These are phyloP conservation scores for Rhododendron simsii DNA, from an alignment of 148 eudicot genomes.

Conservation along the genomic window DNA sequence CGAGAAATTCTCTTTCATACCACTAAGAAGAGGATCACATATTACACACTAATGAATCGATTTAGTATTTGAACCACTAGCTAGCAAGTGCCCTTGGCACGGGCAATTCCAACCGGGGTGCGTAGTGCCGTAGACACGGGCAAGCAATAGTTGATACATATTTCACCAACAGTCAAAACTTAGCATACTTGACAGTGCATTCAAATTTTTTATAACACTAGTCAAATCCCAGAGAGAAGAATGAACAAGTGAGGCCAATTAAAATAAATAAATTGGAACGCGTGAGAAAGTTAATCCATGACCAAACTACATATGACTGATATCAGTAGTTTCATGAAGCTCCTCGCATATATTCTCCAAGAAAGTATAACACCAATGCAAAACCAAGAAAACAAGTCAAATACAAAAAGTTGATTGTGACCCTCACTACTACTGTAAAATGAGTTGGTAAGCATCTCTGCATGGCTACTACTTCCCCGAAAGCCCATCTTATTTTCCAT, in stretches of 20 bases:
- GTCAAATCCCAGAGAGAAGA: neutral
- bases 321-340: neutral
- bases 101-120: too few relatives aligned
- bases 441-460: neutral
- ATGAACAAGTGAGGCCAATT: neutral
- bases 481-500: too few relatives aligned
- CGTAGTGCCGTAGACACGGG: too few relatives aligned
- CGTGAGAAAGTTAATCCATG: conserved; percentile 7
- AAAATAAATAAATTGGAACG: neutral
- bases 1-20: too few relatives aligned
- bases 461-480: neutral
- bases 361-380: neutral
- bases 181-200: neutral
- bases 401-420: neutral
- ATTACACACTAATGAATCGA: too few relatives aligned
- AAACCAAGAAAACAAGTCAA: neutral
- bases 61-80: too few relatives aligned
- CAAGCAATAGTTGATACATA: neutral
- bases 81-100: too few relatives aligned
- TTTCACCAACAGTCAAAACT: neutral
- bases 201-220: neutral
- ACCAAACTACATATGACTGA: neutral
- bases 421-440: neutral
- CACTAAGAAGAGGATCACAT: too few relatives aligned
- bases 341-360: neutral